Evolutionary conservation across 805 yeast genomes (phyloP).

Genomic region (Metschnikowia dekortorum): DNA sequence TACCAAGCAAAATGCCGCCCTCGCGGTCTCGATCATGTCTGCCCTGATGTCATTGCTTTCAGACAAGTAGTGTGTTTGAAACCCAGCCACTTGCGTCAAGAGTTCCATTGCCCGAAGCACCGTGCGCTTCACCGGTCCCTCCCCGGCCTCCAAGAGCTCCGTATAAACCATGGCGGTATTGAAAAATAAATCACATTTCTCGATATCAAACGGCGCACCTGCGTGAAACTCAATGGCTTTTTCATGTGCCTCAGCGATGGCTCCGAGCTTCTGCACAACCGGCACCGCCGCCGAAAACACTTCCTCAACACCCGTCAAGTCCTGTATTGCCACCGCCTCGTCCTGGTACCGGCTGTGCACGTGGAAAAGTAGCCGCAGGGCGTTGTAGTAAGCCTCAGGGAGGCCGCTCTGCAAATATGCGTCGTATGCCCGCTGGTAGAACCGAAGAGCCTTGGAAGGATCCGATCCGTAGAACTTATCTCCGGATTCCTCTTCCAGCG

Average conservation of each 20-base stretch:
- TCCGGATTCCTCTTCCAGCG: slow-evolving; percentile 66
- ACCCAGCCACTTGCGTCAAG: slow-evolving; percentile 22
- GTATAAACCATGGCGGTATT: slow-evolving; percentile 46
- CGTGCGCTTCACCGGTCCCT: slow-evolving; percentile 6
- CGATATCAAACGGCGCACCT: background rate
- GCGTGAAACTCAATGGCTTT: slow-evolving; percentile 25
- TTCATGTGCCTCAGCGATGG: slow-evolving; percentile 38
- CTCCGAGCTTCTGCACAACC: slow-evolving; percentile 37
- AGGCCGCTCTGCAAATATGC: slow-evolving; percentile 26
- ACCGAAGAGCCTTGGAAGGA: slow-evolving; percentile 57
- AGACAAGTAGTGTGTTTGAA: slow-evolving; percentile 26
- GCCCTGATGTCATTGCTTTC: slow-evolving; percentile 17
- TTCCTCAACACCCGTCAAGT: slow-evolving; percentile 30
- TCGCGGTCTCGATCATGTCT: slow-evolving; percentile 32
- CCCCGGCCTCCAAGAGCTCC: slow-evolving; percentile 41
- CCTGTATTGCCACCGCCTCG: slow-evolving; percentile 27
- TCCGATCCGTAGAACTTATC: slow-evolving; percentile 71
- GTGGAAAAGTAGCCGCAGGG: slow-evolving; percentile 53
- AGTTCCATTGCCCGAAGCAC: slow-evolving; percentile 14
- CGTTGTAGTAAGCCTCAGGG: slow-evolving; percentile 43
- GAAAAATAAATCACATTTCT: slow-evolving; percentile 37
- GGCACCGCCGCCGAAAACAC: slow-evolving; percentile 26
- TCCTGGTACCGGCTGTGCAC: slow-evolving; percentile 51
- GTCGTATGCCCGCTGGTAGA: slow-evolving; percentile 55
- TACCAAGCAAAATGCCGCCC: slow-evolving; percentile 25